Evolutionary conservation across 495 filamentous ascomycete species (phyloP).

Genomic region (Penicillium ucsense): DNA sequence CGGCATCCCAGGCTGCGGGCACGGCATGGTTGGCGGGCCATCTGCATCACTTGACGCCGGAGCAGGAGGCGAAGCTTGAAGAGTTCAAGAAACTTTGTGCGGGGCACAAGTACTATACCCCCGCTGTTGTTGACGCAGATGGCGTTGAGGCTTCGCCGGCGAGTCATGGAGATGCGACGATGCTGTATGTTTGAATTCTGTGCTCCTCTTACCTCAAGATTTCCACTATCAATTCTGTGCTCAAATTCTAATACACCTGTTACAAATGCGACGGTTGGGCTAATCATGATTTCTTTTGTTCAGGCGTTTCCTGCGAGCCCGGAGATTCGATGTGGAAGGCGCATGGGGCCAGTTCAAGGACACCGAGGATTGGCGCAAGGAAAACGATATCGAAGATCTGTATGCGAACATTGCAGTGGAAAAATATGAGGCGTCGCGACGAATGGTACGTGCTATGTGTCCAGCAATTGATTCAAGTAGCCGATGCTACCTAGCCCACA

Average conservation of each 20-base stretch:
- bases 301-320: slow-evolving; percentile 73
- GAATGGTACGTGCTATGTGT: slow-evolving; percentile 47
- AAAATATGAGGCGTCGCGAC: slow-evolving; percentile 67
- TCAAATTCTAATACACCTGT: no score
- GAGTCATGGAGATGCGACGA: slow-evolving; percentile 71
- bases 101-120: slow-evolving; percentile 56
- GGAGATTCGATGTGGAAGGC: slow-evolving; percentile 60
- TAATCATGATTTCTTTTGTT: slow-evolving; percentile 7
- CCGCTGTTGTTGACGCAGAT: slow-evolving; percentile 26
- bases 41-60: slow-evolving; percentile 58
- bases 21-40: slow-evolving; percentile 50
- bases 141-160: slow-evolving; percentile 28
- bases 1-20: slow-evolving; percentile 32
- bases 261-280: neutral
- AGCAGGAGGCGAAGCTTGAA: slow-evolving; percentile 54
- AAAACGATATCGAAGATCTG: slow-evolving; percentile 62
- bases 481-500: neutral
- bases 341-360: slow-evolving; percentile 80
- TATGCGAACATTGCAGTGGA: slow-evolving; percentile 73
- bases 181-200: slow-evolving; percentile 49
- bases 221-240: no score
- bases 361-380: slow-evolving; percentile 77
- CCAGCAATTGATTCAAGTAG: neutral
- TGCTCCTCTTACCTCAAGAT: no score
- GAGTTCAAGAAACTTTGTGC: slow-evolving; percentile 59